Evolutionary conservation across 768 basidiomycete species (phyloP), one percentile per base, ranked within the genome.

Genomic region (Fomitopsis pulvina): DNA sequence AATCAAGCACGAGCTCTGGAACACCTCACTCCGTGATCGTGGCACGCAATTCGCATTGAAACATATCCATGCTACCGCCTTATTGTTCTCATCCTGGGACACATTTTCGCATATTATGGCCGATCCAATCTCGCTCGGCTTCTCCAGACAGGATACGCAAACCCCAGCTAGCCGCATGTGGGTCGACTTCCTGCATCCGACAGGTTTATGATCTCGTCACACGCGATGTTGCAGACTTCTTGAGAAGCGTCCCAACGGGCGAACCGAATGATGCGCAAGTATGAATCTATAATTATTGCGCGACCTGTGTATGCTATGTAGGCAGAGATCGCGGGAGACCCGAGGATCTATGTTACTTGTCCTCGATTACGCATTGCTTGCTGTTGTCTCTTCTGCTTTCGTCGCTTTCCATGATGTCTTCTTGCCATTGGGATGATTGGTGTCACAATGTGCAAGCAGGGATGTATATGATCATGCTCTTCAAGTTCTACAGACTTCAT

Each of bases 131-230:
- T 48, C 52, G 0, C 67, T 74, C 51, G 75, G 74, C 0, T 76
- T 80, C 48, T 14, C 50, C 0, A 46, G 46, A 4, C 56, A 56
- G 18, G 71, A 78, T 50, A 55, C 63, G 1, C 41, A 55, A 2
- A 67, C 63, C 46, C 42, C 52, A 0, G 67, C 63, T 2, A 76
- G 78, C 7, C 56, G 54, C 2, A 68, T 80, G 9, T 82, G 79
- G 79, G 58, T 68, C 16, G 81, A 81, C 57, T 60, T 67, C 18
- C 52, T 82, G 37, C 80, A 82, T 58, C 78, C 79, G 0, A 75
- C 78, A 60, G 50, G 70, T 80, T 37, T 79, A 81, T 53, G 67
- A 72, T 26, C 59, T 74, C 41, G 54, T 81, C 16, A 78, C 79
- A 2, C 59, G 60, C n/a, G 70, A 71, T 30, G 8, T 80, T 12